Evolutionary conservation across 805 yeast genomes (phyloP).

Genomic region (Myxozyma nipponensis): DNA sequence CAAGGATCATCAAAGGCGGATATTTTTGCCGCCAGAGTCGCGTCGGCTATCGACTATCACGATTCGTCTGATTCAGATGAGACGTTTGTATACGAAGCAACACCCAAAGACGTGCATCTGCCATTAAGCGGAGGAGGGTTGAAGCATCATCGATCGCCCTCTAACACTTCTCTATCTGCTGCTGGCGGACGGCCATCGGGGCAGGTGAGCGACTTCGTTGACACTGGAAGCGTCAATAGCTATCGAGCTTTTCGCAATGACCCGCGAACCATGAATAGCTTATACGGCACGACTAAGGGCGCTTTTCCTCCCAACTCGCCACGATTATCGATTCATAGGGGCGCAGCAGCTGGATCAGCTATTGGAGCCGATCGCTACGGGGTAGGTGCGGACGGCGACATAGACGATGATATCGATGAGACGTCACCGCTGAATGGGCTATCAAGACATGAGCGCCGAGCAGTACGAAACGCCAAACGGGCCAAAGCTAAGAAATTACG

Average conservation of each 20-base stretch:
- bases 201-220: not conserved
- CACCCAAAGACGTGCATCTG: constrained; percentile 27
- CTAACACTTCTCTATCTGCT: constrained; percentile 6
- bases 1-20: constrained; percentile 65
- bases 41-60: constrained; percentile 88
- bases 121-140: constrained; percentile 3
- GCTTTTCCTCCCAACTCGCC: constrained; percentile 3
- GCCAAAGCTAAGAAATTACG: constrained; percentile 1
- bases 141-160: constrained; percentile 17
- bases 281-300: constrained; percentile 9
- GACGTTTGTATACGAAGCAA: constrained; percentile 86
- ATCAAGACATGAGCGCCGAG: not conserved
- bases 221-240: not conserved
- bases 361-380: constrained; percentile 4
- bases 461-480: not conserved
- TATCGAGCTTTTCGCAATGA: not conserved
- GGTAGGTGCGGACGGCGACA: constrained; percentile 43
- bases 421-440: constrained; percentile 32
- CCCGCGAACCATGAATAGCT: constrained; percentile 38
- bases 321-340: constrained; percentile 46
- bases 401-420: constrained; percentile 50
- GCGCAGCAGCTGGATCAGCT: constrained; percentile 43
- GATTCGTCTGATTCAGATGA: constrained; percentile 88
- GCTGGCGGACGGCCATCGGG: not conserved
- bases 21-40: constrained; percentile 89